Evolutionary conservation across 176 grass and related monocot species (phyloP).

Genomic region (Rhynchospora pubera): DNA sequence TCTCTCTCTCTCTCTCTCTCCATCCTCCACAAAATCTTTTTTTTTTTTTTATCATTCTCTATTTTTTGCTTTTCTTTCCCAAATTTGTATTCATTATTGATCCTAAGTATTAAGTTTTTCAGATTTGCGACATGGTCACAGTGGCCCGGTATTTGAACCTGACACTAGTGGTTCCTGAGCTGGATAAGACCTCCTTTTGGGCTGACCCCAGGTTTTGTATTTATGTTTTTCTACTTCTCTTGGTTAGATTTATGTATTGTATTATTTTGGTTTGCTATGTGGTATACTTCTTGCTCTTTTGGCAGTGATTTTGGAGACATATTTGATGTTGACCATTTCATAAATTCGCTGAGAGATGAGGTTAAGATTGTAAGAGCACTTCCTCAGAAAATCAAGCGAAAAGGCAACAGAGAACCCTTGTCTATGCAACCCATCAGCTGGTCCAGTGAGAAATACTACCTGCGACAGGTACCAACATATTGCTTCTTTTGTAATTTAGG

Average conservation of each 20-base stretch:
- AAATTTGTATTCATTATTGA: constrained; percentile 13
- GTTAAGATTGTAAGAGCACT: constrained; percentile 84
- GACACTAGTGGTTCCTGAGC: constrained; percentile 89
- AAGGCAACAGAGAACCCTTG: constrained; percentile 35
- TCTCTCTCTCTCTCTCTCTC: constrained; percentile 27
- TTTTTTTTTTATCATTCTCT: not conserved
- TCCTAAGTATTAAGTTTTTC: constrained; percentile 26
- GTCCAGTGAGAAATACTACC: constrained; percentile 95
- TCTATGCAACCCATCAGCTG: constrained; percentile 90
- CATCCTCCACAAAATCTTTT: not conserved
- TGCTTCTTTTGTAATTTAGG: not conserved
- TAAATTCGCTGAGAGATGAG: constrained; percentile 88
- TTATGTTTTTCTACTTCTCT: not conserved
- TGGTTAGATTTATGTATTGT: constrained; percentile 2
- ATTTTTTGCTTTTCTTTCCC: not conserved
- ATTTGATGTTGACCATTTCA: constrained; percentile 86
- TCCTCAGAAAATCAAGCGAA: constrained; percentile 58
- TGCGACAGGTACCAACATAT: constrained; percentile 60
- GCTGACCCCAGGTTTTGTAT: constrained; percentile 79
- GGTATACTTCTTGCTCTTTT: constrained; percentile 15
- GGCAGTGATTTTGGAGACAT: constrained; percentile 85
- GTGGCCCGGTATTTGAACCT: constrained; percentile 87
- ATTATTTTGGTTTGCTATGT: not conserved
- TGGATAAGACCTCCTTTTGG: constrained; percentile 99
- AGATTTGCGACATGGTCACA: constrained; percentile 97